Evolutionary conservation across 2,329 filamentous ascomycete genomes (phyloP).

Genomic region (Diaporthe longicolla): DNA sequence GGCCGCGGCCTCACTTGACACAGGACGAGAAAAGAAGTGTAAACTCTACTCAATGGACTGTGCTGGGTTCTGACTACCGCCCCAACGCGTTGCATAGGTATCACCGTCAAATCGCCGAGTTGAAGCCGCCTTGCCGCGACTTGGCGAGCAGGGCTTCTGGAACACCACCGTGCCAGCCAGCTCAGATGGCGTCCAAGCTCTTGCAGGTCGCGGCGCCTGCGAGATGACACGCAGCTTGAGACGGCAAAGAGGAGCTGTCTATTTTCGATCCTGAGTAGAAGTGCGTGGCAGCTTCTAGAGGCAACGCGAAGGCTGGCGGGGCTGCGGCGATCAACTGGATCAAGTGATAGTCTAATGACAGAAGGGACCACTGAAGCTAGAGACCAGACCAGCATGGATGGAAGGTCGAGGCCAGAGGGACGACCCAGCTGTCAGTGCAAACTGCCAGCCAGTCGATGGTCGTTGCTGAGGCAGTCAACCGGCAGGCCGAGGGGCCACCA

Average conservation of each 20-base stretch:
- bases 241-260: not conserved
- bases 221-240: not conserved
- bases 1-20: constrained; percentile 16
- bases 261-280: not conserved
- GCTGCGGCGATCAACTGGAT: constrained; percentile 9
- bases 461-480: constrained; percentile 4
- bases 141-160: constrained; percentile 37
- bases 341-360: constrained; percentile 29
- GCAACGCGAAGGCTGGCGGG: not conserved
- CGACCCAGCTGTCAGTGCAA: too few relatives aligned
- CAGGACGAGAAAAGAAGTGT: constrained; percentile 1
- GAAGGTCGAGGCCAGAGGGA: constrained; percentile 2
- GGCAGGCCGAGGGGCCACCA: constrained; percentile 22
- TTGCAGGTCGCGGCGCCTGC: not conserved
- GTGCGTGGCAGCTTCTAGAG: not conserved
- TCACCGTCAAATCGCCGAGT: constrained; percentile 33
- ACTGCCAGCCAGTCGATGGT: not conserved
- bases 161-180: constrained; percentile 23
- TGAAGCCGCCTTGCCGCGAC: constrained; percentile 33
- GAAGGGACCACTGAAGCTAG: constrained; percentile 12
- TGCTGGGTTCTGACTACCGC: constrained; percentile 27
- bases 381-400: not conserved
- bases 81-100: constrained; percentile 22
- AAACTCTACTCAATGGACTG: constrained; percentile 30
- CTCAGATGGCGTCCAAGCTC: constrained; percentile 9